phyloP scores from a whole-genome alignment of 2,329 filamentous ascomycete species.

The Ophiostoma piceae region DNA sequence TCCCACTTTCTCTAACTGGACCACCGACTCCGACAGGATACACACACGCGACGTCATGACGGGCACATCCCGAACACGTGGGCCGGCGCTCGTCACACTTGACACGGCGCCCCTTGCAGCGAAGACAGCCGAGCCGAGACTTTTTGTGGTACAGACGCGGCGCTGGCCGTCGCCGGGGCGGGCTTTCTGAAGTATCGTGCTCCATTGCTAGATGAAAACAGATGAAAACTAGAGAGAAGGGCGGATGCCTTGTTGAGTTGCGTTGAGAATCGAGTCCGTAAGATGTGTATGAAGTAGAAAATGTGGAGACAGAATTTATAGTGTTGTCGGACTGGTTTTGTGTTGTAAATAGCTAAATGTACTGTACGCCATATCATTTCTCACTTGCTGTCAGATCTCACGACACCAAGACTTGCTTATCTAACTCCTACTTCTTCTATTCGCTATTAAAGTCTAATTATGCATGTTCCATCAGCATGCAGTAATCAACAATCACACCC shows the following conservation, averaged over 20 bases:
- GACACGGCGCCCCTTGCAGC: conserved; percentile 33
- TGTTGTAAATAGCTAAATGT: not conserved
- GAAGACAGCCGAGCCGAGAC: conserved; percentile 32
- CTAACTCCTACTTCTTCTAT: not conserved
- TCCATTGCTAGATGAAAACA: not conserved
- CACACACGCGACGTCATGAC: conserved; percentile 29
- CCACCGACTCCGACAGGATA: conserved; percentile 18
- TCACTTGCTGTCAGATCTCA: not conserved
- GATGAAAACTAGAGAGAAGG: not conserved
- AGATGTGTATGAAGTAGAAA: not conserved
- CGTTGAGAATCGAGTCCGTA: not conserved
- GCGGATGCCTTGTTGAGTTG: not conserved
- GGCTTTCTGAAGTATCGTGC: not conserved
- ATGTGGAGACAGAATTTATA: not conserved
- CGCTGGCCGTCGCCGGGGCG: conserved; percentile 18
- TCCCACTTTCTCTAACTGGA: too few relatives aligned
- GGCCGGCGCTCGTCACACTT: conserved; percentile 32
- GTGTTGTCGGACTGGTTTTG: not conserved
- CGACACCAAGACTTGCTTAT: not conserved
- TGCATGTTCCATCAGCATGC: not conserved
- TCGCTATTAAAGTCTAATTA: not conserved
- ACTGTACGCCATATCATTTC: not conserved
- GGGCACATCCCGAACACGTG: conserved; percentile 29
- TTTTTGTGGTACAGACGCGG: conserved; percentile 35
- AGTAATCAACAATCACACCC: not conserved